Conservation (phyloP, 1,284 basidiomycete species). For the Heterobasidion irregulare region DNA sequence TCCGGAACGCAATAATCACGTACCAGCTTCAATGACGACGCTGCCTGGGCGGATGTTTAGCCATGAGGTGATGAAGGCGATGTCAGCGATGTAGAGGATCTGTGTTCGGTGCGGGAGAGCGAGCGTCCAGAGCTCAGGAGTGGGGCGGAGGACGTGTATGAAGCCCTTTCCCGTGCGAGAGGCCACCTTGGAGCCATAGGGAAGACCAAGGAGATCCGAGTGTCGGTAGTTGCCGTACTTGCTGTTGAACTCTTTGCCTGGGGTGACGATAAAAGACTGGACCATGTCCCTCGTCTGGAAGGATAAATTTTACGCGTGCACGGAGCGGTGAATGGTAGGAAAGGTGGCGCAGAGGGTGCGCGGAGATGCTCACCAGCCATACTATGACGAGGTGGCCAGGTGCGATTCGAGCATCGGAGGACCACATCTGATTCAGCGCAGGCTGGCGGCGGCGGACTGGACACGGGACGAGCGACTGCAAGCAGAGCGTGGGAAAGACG, state of each 20-base stretch:
- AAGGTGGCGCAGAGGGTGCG: not conserved
- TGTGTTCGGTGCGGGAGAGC: constrained; percentile 96
- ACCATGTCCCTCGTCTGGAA: constrained; percentile 72
- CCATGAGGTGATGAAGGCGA: constrained; percentile 86
- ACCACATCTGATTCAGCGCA: constrained; percentile 52
- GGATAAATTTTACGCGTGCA: too few relatives aligned
- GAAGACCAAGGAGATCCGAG: constrained; percentile 78
- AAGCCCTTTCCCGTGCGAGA: constrained; percentile 72
- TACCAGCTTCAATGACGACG: constrained; percentile 88
- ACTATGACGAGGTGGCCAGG: constrained; percentile 80
- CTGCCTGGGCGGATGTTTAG: constrained; percentile 81
- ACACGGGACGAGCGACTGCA: too few relatives aligned
- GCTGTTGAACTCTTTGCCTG: constrained; percentile 81
- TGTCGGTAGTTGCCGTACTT: constrained; percentile 89
- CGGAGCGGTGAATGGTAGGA: not conserved
- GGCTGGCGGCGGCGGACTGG: not conserved
- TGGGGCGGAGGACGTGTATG: constrained; percentile 83
- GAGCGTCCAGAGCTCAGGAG: constrained; percentile 94
- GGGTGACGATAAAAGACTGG: constrained; percentile 73
- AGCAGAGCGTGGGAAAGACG: not conserved
- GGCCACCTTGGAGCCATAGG: constrained; percentile 81
- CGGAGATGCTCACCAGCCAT: constrained; percentile 59
- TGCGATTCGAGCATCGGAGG: constrained; percentile 55
- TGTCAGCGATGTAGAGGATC: constrained; percentile 96
- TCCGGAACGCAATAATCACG: constrained; percentile 16